These are phyloP conservation scores for Hippophae tibetana DNA, from an alignment of 306 rosid genomes.

Conservation along the genomic window DNA sequence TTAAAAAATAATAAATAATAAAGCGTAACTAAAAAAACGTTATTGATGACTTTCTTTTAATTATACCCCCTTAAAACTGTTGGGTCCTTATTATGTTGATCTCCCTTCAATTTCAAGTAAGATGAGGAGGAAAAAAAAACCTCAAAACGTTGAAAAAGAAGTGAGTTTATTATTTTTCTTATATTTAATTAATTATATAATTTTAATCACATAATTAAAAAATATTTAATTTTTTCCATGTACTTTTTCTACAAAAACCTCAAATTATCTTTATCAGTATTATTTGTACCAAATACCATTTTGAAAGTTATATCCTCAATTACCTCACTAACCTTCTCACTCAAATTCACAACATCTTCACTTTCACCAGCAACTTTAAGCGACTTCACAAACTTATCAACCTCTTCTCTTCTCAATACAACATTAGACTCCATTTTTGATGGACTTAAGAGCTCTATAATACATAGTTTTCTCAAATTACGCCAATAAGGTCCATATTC, in stretches of 20 bases:
- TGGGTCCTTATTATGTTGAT: too few relatives aligned
- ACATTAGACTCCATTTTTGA: background rate
- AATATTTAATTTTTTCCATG: too few relatives aligned
- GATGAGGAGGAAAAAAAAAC: too few relatives aligned
- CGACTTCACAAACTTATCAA: background rate
- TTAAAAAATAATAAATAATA: too few relatives aligned
- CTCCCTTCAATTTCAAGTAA: too few relatives aligned
- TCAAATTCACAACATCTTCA: conserved; percentile 18
- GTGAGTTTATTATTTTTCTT: too few relatives aligned
- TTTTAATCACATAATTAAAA: too few relatives aligned
- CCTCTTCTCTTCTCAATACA: background rate
- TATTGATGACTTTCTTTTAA: too few relatives aligned
- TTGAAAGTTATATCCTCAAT: background rate
- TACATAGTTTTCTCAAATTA: conserved; percentile 21
- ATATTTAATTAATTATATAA: too few relatives aligned
- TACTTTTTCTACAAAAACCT: background rate
- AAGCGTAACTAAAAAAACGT: too few relatives aligned
- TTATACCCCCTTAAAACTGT: too few relatives aligned
- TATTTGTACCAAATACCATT: background rate
- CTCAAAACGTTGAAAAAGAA: too few relatives aligned
- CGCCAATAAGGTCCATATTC: conserved; percentile 29
- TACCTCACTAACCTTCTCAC: background rate
- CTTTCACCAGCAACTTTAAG: background rate
- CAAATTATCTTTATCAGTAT: conserved; percentile 1
- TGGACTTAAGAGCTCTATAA: conserved; percentile 14